Evolutionary conservation across 1,139 yeast genomes (phyloP).

Genomic region (Candida anutae): DNA sequence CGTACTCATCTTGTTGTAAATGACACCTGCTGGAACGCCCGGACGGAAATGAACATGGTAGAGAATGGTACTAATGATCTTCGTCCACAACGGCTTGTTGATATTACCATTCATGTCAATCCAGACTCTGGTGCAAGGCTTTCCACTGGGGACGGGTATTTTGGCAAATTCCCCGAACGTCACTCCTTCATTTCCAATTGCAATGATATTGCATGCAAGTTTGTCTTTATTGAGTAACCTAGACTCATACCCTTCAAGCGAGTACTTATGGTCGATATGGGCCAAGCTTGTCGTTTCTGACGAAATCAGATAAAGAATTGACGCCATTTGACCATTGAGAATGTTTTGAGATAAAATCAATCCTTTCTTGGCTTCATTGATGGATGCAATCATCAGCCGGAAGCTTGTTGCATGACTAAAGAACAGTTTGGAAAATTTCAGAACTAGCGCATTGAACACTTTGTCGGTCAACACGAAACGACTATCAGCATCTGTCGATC

Average conservation of each 20-base stretch:
- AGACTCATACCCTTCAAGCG: slow-evolving; percentile 52
- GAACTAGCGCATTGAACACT: slow-evolving; percentile 33
- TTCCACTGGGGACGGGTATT: slow-evolving; percentile 46
- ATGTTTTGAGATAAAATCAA: slow-evolving; percentile 52
- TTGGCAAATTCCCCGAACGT: slow-evolving; percentile 3
- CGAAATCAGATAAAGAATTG: slow-evolving; percentile 42
- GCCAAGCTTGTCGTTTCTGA: slow-evolving; percentile 28
- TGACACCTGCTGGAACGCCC: slow-evolving; percentile 40
- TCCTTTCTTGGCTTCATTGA: slow-evolving; percentile 40
- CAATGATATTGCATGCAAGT: slow-evolving; percentile 57
- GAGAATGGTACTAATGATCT: slow-evolving; percentile 41
- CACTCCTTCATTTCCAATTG: slow-evolving; percentile 6
- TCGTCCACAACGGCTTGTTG: slow-evolving; percentile 53
- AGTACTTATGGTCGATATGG: slow-evolving; percentile 47
- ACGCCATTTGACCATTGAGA: slow-evolving; percentile 50
- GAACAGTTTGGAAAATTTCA: slow-evolving; percentile 32
- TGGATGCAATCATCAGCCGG: slow-evolving; percentile 27
- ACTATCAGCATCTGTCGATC: slow-evolving; percentile 35
- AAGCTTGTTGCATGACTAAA: slow-evolving; percentile 41
- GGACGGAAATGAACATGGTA: slow-evolving; percentile 56
- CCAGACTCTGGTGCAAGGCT: slow-evolving; percentile 69
- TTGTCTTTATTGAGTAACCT: slow-evolving; percentile 53
- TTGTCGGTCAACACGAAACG: slow-evolving; percentile 56
- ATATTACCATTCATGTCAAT: slow-evolving; percentile 56
- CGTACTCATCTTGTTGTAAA: slow-evolving; percentile 29